These are phyloP conservation scores for Aureobasidium namibiae DNA, from an alignment of 2,329 filamentous ascomycete genomes.

Conservation along the genomic window DNA sequence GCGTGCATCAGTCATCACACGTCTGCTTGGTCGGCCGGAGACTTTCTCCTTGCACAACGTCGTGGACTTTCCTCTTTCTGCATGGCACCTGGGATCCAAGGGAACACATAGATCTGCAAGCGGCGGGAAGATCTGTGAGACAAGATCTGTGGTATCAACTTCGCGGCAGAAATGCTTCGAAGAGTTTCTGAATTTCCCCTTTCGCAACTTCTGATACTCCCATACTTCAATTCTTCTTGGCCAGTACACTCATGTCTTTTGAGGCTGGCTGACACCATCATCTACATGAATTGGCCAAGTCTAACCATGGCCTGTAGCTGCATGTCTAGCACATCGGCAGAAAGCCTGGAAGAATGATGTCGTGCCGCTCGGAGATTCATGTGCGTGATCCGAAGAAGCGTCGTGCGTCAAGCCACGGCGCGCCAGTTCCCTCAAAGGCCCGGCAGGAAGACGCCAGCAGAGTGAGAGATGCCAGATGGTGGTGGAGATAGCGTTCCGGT, in stretches of 20 bases:
- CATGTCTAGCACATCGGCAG: constrained; percentile 2
- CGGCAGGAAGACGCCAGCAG: background rate
- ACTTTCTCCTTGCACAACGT: constrained; percentile 7
- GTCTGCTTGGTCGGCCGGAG: background rate
- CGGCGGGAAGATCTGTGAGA: constrained; percentile 10
- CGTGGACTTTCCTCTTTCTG: constrained; percentile 8
- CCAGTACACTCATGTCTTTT: background rate
- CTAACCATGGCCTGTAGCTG: constrained; percentile 4
- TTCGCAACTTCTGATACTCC: background rate
- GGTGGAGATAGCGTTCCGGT: background rate
- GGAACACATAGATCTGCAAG: constrained; percentile 8
- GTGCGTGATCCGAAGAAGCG: constrained; percentile 4
- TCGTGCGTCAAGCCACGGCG: constrained; percentile 8
- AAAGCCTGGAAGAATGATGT: constrained; percentile 1
- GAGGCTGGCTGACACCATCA: background rate
- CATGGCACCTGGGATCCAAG: background rate
- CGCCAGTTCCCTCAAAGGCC: background rate
- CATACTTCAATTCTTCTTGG: background rate
- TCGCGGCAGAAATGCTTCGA: background rate
- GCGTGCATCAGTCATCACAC: background rate
- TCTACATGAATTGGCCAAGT: background rate
- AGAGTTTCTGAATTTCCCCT: background rate
- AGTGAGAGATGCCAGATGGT: too few relatives aligned
- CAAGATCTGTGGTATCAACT: constrained; percentile 5
- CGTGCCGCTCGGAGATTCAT: background rate